Percentiles rank a stretch among this genome's conserved stretches.
phyloP scores from a whole-genome alignment of 495 filamentous ascomycete species.

The Tuber melanosporum region DNA sequence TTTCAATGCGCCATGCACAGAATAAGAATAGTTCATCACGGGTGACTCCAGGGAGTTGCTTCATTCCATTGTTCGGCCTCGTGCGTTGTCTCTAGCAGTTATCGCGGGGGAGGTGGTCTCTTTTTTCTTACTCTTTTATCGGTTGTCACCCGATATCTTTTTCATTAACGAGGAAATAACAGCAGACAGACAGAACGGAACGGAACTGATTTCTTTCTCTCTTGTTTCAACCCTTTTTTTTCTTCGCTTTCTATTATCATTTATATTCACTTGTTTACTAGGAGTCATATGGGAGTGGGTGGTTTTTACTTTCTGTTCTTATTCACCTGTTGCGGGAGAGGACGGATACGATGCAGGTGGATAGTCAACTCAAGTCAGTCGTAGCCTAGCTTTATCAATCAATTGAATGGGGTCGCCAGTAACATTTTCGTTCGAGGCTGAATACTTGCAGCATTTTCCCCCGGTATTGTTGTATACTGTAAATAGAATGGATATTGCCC shows the following conservation, averaged over 20 bases:
- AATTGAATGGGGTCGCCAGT: neutral
- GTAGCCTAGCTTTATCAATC: slow-evolving; percentile 1
- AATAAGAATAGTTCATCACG: too few relatives aligned
- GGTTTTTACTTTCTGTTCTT: neutral
- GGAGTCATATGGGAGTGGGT: neutral
- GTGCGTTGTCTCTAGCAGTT: slow-evolving; percentile 71
- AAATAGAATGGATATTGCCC: too few relatives aligned
- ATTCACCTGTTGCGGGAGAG: neutral
- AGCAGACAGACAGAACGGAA: neutral
- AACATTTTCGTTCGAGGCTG: neutral
- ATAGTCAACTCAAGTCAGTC: neutral
- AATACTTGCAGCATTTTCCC: neutral
- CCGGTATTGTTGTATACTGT: neutral
- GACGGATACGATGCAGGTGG: neutral
- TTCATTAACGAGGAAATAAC: slow-evolving; percentile 7
- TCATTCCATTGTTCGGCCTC: neutral
- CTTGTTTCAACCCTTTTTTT: neutral
- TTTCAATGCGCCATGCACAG: too few relatives aligned
- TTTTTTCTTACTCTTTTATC: slow-evolving; percentile 42
- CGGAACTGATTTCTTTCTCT: neutral
- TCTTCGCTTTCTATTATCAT: neutral
- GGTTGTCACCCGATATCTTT: slow-evolving; percentile 20
- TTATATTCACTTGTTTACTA: neutral
- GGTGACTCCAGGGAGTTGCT: slow-evolving; percentile 67
- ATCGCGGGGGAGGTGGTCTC: slow-evolving; percentile 81